A percentile compares a stretch with the other conserved stretches of the same genome.
Evolutionary conservation across 768 basidiomycete species (phyloP).

Genomic region (Termitomyces titanicus): DNA sequence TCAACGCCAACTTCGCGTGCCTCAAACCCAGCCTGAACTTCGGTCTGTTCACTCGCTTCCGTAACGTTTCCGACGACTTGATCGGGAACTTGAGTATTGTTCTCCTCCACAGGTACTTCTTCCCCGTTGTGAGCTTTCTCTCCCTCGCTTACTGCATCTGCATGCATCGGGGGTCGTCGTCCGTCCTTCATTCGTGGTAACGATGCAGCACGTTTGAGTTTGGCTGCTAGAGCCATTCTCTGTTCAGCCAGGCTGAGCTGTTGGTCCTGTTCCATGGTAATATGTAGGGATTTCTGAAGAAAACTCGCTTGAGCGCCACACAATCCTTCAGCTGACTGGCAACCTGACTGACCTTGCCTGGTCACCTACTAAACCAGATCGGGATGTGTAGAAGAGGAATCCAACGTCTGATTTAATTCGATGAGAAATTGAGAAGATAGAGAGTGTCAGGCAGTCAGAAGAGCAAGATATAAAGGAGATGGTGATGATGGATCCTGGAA

Average conservation of each 20-base stretch:
- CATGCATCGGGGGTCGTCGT: conserved; percentile 81
- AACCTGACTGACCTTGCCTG: conserved; percentile 13
- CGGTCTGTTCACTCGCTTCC: not conserved
- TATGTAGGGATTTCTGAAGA: conserved; percentile 2
- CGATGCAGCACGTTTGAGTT: conserved; percentile 88
- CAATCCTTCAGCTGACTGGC: conserved; percentile 2
- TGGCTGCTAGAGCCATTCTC: conserved; percentile 84
- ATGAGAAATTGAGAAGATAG: not conserved
- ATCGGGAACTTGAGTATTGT: conserved; percentile 17
- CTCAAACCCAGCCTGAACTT: conserved; percentile 4
- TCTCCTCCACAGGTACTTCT: conserved; percentile 27
- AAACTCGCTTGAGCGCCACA: conserved; percentile 10
- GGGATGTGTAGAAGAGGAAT: conserved; percentile 1
- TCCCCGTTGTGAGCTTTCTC: conserved; percentile 52
- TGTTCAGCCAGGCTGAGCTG: conserved; percentile 61
- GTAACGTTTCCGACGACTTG: conserved; percentile 1
- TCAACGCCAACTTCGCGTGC: conserved; percentile 5
- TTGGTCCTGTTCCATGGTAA: conserved; percentile 43
- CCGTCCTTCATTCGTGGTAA: conserved; percentile 91
- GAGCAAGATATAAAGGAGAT: not conserved
- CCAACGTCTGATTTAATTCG: not conserved
- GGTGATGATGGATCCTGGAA: conserved; percentile 6
- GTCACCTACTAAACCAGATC: conserved; percentile 8
- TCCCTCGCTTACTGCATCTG: conserved; percentile 79
- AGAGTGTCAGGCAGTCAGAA: not conserved